Evolutionary conservation across 371 early-diverging fungal genomes (phyloP).

Genomic region (Synchytrium microbalum): DNA sequence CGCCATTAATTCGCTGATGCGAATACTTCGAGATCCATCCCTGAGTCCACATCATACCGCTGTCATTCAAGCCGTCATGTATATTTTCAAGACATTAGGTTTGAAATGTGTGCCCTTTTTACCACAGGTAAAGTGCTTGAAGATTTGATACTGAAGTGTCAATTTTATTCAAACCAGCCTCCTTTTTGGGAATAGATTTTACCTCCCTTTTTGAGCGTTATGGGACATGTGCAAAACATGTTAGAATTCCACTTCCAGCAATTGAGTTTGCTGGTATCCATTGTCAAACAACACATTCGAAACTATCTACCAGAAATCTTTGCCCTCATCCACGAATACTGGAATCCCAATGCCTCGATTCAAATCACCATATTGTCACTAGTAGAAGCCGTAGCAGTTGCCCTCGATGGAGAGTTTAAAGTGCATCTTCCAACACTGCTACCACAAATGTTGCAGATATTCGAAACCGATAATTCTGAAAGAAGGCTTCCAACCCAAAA

Average conservation of each 20-base stretch:
- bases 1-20: conserved; percentile 82
- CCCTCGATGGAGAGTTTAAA: conserved; percentile 83
- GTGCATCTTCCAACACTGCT: conserved; percentile 74
- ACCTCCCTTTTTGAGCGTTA: conserved; percentile 49
- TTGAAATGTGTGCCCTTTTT: conserved; percentile 51
- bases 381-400: conserved; percentile 78
- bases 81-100: conserved; percentile 85
- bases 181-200: too few relatives aligned
- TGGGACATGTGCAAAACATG: conserved; percentile 65
- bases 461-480: conserved; percentile 75
- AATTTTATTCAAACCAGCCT: not conserved
- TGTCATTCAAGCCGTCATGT: conserved; percentile 88
- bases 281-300: conserved; percentile 84
- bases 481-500: conserved; percentile 61
- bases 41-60: conserved; percentile 75
- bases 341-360: conserved; percentile 62
- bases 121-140: conserved; percentile 29
- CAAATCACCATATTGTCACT: conserved; percentile 75
- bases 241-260: conserved; percentile 88
- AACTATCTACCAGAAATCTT: conserved; percentile 77
- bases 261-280: conserved; percentile 71
- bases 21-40: conserved; percentile 77
- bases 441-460: conserved; percentile 55
- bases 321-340: conserved; percentile 67
- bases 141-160: not conserved